phyloP scores from a whole-genome alignment of 768 basidiomycete genomes.

The Nidula microcarpa region DNA sequence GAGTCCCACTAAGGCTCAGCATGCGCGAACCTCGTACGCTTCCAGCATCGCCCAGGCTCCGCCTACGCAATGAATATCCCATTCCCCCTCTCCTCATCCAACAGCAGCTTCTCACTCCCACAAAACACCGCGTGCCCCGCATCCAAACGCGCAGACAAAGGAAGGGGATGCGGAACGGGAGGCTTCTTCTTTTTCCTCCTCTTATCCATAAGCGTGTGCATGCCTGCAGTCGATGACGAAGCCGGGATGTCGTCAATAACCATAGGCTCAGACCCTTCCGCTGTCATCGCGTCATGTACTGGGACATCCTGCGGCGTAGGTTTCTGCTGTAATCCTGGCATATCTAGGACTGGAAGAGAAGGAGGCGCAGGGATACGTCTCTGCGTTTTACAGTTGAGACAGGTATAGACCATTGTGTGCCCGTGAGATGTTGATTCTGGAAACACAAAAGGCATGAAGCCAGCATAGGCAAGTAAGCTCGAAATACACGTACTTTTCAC shows the following conservation, averaged over 20 bases:
- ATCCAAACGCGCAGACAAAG: conserved; percentile 56
- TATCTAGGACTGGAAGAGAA: not conserved
- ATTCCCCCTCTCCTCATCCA: not conserved
- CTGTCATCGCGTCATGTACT: not conserved
- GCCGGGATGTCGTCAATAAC: too few species aligned
- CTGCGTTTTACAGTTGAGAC: conserved; percentile 51
- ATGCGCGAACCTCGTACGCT: too few species aligned
- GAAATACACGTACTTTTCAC: conserved; percentile 48
- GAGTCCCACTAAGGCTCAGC: too few species aligned
- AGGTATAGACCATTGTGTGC: conserved; percentile 56
- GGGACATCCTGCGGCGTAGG: not conserved
- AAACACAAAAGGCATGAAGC: not conserved
- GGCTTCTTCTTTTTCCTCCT: not conserved
- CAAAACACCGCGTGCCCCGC: conserved; percentile 66
- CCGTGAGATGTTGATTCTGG: conserved; percentile 41
- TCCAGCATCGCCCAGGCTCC: too few species aligned
- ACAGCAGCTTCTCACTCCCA: conserved; percentile 45
- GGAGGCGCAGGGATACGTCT: conserved; percentile 71
- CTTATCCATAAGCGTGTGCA: too few species aligned
- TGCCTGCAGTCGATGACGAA: too few species aligned
- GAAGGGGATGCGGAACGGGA: conserved; percentile 23
- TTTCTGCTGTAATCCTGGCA: not conserved
- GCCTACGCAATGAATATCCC: not conserved
- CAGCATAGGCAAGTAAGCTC: not conserved
- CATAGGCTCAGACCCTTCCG: too few species aligned